Percentiles rank a stretch among this genome's conserved stretches.
phyloP scores from a whole-genome alignment of 192 early-diverging fungal genomes.

The Coemansia sp. region DNA sequence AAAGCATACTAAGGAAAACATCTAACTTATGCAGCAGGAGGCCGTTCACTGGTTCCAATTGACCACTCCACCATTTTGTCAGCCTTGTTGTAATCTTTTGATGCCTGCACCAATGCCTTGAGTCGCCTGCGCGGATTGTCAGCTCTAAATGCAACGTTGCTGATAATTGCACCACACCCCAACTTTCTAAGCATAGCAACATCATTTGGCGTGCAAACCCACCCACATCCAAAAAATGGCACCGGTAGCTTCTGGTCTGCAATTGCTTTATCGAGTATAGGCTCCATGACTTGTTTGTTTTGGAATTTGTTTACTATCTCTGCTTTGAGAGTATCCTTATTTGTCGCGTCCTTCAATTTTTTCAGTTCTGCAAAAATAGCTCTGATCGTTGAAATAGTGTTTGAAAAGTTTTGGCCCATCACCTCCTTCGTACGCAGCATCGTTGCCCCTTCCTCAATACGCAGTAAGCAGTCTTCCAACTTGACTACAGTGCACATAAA shows the following conservation, averaged over 20 bases:
- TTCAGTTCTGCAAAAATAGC: neutral
- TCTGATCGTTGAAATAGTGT: neutral
- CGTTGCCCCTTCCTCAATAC: constrained; percentile 88
- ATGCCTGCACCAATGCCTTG: neutral
- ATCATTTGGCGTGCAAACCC: neutral
- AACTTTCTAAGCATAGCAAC: neutral
- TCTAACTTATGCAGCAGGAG: too few species aligned
- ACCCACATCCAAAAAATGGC: neutral
- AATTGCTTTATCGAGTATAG: neutral
- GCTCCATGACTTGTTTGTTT: neutral
- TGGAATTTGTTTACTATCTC: neutral
- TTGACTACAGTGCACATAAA: constrained; percentile 90
- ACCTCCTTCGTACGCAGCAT: constrained; percentile 96
- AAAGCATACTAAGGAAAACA: too few species aligned
- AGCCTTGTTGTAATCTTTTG: neutral
- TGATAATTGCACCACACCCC: neutral
- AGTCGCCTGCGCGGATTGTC: neutral
- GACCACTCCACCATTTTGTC: neutral
- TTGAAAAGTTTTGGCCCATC: constrained; percentile 57
- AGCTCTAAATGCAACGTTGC: neutral
- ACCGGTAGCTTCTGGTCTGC: neutral
- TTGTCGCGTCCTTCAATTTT: neutral
- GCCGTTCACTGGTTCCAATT: neutral
- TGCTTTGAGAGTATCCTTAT: neutral
- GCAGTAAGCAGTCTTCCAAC: constrained; percentile 84